Conservation (phyloP, 768 basidiomycete genomes). For the Termitomyces sp. region DNA sequence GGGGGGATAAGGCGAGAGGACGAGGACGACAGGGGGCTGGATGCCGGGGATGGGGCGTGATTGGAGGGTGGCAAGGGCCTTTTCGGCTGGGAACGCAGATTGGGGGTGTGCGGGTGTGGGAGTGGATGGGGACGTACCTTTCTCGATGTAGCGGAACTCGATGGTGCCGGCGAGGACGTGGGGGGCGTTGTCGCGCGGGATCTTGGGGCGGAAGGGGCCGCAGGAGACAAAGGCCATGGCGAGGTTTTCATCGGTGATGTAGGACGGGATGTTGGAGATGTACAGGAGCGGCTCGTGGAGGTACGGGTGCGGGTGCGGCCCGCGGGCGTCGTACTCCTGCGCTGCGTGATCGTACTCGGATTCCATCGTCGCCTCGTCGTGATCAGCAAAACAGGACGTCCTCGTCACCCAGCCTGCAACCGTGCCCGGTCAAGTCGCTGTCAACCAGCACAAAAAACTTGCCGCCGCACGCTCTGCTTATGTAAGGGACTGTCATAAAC, state of each 20-base stretch:
- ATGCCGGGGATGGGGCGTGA: slow-evolving; percentile 65
- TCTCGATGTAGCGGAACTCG: slow-evolving; percentile 79
- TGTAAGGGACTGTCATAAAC: no score
- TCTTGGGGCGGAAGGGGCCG: slow-evolving; percentile 79
- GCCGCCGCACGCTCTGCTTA: no score
- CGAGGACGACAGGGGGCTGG: slow-evolving; percentile 54
- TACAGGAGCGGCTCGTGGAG: slow-evolving; percentile 81
- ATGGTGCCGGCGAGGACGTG: slow-evolving; percentile 66
- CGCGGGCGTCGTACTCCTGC: slow-evolving; percentile 23
- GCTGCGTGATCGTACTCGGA: no score
- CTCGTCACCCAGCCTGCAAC: no score
- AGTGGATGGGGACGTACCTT: slow-evolving; percentile 48
- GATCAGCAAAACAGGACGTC: no score
- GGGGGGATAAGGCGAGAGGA: slow-evolving; percentile 81
- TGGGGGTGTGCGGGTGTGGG: slow-evolving; percentile 4
- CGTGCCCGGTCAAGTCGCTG: no score
- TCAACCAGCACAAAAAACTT: no score
- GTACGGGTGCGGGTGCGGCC: slow-evolving; percentile 70
- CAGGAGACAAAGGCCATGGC: slow-evolving; percentile 71
- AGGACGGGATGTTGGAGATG: slow-evolving; percentile 73
- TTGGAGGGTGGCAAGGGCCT: slow-evolving; percentile 82
- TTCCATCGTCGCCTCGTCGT: neutral
- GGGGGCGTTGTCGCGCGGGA: slow-evolving; percentile 55
- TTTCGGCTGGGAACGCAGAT: slow-evolving; percentile 59
- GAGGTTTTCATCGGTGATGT: slow-evolving; percentile 73